Base-by-base conservation (phyloP, 495 filamentous ascomycete genomes). In the Penicillium dipodomyicola region DNA sequence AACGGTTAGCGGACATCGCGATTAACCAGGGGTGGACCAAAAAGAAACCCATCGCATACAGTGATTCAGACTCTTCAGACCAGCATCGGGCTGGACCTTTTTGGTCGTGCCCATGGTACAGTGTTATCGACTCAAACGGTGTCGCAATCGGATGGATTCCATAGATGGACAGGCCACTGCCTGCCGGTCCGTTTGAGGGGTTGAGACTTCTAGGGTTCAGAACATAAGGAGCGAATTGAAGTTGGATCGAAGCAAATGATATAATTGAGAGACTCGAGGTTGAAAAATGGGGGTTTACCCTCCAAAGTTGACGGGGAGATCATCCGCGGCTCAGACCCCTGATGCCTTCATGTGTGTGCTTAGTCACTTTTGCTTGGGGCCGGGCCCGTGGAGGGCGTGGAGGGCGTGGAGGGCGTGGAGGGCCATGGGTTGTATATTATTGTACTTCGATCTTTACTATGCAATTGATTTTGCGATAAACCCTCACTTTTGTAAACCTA, bases 41-140 rank as follows among this genome's bases (percentile, higher is more conserved):
- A 35, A 42, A 15, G 9, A 49, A 30, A 23, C 1, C 0, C 27
- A n/a, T 32, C 14, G 35, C 85, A 62, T 82, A 92, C 89, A 93
- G 67, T 93, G 89, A 73, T 91, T 77, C 25, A 89, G 65, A 64
- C 84, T 89, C 60, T 80, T 81, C 61, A 92, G 63, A 32, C 89
- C 89, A 51, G 89, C 89, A 67, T 93, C 88, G 29, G 84, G 84
- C 57, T 65, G 70, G 54, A 67, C 70, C 35, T 71, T 70, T 37
- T 48, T 50, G 61, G 49, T 65, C 37, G 72, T 69, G 45, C 54
- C 71, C 73, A 76, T 78, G 49, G 42, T 73, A 71, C 19, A 25
- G 25, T 58, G 65, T 60, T 61, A 66, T 62, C 53, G 59, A 62
- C 66, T 39, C 45, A 50, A 50, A 56, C 10, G 11, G 17, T 32